phyloP scores from a whole-genome alignment of 345 rosid species.

The Hypericum perforatum region DNA sequence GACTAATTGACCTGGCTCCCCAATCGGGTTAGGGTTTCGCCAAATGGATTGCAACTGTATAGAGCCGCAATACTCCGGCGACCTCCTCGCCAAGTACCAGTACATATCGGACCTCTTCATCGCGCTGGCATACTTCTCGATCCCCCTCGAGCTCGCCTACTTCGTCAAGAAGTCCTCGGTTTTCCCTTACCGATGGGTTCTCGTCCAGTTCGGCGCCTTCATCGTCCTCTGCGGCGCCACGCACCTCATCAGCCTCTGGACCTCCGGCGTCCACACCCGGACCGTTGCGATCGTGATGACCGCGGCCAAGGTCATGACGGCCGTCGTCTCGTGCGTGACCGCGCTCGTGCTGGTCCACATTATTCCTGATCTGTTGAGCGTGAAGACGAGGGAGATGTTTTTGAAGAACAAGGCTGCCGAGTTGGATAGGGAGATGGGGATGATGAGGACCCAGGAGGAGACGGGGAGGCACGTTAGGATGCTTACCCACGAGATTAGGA shows the following conservation, averaged over 20 bases:
- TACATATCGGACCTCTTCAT: conserved; percentile 97
- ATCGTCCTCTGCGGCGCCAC: conserved; percentile 99
- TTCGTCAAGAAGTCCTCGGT: conserved; percentile 93
- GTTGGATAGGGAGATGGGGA: conserved; percentile 96
- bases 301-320: conserved; percentile 66
- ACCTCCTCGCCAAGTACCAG: conserved; percentile 83
- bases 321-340: conserved; percentile 82
- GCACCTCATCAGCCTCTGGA: conserved; percentile 92
- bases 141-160: conserved; percentile 88
- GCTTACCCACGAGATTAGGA: conserved; percentile 90
- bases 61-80: conserved; percentile 96
- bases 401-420: conserved; percentile 95
- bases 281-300: conserved; percentile 86
- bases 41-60: conserved; percentile 87
- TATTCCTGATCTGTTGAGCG: conserved; percentile 89
- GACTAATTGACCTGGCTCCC: too few relatives aligned
- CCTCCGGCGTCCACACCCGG: conserved; percentile 55
- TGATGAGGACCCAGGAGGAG: conserved; percentile 94
- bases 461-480: conserved; percentile 94
- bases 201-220: conserved; percentile 98
- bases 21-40: too few relatives aligned
- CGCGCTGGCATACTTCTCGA: conserved; percentile 93
- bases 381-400: conserved; percentile 79
- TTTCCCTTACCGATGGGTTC: conserved; percentile 96
- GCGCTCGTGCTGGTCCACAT: conserved; percentile 98